Conservation (phyloP, 495 filamentous ascomycete species). For the Penicillium daleae region DNA sequence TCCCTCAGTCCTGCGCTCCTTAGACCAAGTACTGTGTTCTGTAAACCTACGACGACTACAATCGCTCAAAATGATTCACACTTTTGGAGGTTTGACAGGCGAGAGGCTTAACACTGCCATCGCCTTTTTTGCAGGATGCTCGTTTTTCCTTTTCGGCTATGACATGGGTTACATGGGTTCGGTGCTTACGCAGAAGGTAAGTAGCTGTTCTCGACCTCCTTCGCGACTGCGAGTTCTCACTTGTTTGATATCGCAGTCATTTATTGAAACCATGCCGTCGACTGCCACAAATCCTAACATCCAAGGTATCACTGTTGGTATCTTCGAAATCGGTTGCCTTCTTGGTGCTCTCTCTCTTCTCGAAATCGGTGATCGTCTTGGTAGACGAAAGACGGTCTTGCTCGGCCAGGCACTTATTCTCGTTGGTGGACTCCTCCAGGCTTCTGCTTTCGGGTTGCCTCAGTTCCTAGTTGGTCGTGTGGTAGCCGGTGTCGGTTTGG, state of each 20-base stretch:
- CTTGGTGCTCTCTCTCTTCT: constrained; percentile 16
- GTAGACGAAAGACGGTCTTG: constrained; percentile 54
- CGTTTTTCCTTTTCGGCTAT: constrained; percentile 22
- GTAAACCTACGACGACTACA: neutral
- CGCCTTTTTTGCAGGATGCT: constrained; percentile 17
- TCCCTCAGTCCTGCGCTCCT: neutral
- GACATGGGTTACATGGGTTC: constrained; percentile 20
- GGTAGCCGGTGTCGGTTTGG: constrained; percentile 61
- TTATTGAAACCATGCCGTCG: neutral
- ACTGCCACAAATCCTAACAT: constrained; percentile 15
- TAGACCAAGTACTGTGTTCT: neutral
- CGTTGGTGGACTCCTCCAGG: constrained; percentile 55
- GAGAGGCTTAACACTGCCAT: constrained; percentile 18
- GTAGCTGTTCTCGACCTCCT: constrained; percentile 3
- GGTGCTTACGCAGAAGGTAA: constrained; percentile 1
- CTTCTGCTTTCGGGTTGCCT: constrained; percentile 42
- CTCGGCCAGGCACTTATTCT: constrained; percentile 52
- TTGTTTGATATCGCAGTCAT: neutral
- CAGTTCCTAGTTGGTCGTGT: constrained; percentile 49
- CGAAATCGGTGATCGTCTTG: constrained; percentile 13
- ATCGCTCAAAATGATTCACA: neutral
- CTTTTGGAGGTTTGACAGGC: neutral
- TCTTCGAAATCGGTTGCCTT: constrained; percentile 18
- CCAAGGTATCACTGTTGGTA: constrained; percentile 18
- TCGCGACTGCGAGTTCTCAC: constrained; percentile 3